Conservation (phyloP, 805 yeast species). For the Yamadazyma nakazawae region DNA sequence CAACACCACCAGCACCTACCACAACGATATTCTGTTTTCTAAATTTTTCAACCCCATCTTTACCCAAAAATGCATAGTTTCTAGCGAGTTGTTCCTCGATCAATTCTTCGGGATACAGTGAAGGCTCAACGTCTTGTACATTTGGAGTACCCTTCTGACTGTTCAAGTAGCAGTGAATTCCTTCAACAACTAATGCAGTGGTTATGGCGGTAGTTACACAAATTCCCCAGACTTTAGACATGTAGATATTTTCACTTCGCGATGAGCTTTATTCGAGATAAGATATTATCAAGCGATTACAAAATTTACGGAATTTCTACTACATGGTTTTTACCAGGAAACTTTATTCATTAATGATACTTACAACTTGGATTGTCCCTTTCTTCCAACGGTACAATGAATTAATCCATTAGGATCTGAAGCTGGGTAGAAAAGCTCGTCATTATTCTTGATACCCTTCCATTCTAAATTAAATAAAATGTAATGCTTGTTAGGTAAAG, state of each 20-base stretch:
- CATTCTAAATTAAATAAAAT: constrained; percentile 75
- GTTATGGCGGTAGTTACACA: constrained; percentile 19
- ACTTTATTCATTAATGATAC: neutral
- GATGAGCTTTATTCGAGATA: constrained; percentile 4
- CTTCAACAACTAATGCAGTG: constrained; percentile 35
- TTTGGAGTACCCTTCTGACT: neutral
- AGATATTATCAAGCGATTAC: too few relatives aligned
- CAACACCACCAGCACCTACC: constrained; percentile 97
- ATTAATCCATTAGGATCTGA: constrained; percentile 93
- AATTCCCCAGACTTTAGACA: constrained; percentile 16
- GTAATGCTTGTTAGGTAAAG: constrained; percentile 90
- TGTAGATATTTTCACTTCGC: constrained; percentile 8
- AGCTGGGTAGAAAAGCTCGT: constrained; percentile 83
- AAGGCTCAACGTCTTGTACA: constrained; percentile 5
- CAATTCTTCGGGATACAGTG: constrained; percentile 54
- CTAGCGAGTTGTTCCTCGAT: constrained; percentile 90
- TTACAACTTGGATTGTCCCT: constrained; percentile 47
- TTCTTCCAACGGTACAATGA: constrained; percentile 80
- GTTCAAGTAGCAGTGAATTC: constrained; percentile 24
- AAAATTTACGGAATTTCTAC: too few relatives aligned
- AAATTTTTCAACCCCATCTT: constrained; percentile 73
- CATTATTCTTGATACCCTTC: constrained; percentile 79
- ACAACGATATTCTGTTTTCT: constrained; percentile 72
- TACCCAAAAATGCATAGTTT: constrained; percentile 88
- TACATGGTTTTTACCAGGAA: neutral